phyloP scores from a whole-genome alignment of 1,139 yeast genomes.

The Geotrichum klebahnii region DNA sequence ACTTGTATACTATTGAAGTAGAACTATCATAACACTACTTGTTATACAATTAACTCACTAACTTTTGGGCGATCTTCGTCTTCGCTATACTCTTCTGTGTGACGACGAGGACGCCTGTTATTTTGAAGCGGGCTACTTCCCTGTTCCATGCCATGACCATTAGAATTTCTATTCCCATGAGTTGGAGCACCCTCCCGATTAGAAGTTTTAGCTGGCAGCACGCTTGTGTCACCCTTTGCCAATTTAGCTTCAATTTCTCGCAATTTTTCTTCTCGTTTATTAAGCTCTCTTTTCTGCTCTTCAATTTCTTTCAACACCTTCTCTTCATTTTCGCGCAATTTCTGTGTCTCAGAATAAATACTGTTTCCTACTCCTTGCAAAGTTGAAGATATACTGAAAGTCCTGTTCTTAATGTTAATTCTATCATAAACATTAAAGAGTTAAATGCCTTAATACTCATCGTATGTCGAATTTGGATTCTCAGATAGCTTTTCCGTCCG shows the following conservation, averaged over 20 bases:
- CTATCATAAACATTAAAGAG: background rate
- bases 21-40: background rate
- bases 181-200: background rate
- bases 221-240: slow-evolving; percentile 32
- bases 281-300: slow-evolving; percentile 42
- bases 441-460: slow-evolving; percentile 10
- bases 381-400: slow-evolving; percentile 8
- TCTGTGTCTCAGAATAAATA: slow-evolving; percentile 31
- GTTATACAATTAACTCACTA: slow-evolving; percentile 10
- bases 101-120: slow-evolving; percentile 1
- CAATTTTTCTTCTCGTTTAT: slow-evolving; percentile 77
- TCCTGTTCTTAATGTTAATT: too few relatives aligned
- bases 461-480: slow-evolving; percentile 22
- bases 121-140: background rate
- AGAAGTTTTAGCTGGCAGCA: background rate
- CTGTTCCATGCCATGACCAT: slow-evolving; percentile 5
- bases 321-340: slow-evolving; percentile 43
- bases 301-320: slow-evolving; percentile 80
- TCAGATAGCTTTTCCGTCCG: slow-evolving; percentile 79
- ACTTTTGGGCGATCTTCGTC: slow-evolving; percentile 17
- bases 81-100: slow-evolving; percentile 9
- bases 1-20: background rate
- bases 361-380: slow-evolving; percentile 25
- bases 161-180: background rate
- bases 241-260: slow-evolving; percentile 68